Percentiles rank a stretch among this genome's conserved stretches.
Conservation (phyloP, 2,329 filamentous ascomycete genomes). For the Emergomyces africanus region DNA sequence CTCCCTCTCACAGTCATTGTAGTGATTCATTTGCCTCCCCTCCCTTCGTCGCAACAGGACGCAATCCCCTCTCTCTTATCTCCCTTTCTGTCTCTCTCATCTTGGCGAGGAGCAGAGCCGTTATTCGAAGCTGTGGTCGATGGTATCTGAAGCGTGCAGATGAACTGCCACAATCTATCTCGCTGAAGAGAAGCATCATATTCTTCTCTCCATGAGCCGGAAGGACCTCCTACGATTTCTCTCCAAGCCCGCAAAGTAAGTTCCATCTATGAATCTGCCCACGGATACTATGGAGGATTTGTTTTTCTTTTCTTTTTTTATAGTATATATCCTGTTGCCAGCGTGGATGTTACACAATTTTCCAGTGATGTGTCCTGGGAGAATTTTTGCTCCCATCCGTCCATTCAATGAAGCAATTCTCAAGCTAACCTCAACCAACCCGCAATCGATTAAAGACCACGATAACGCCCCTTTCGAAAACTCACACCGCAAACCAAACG, state of each 20-base stretch:
- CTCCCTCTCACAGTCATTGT: neutral
- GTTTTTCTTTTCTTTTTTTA: neutral
- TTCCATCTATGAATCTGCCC: conserved; percentile 13
- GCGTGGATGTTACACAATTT: no score
- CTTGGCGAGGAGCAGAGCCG: neutral
- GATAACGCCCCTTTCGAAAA: conserved; percentile 13
- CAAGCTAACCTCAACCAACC: neutral
- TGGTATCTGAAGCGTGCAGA: conserved; percentile 9
- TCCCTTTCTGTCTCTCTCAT: no score
- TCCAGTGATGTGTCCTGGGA: no score
- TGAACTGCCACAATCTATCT: conserved; percentile 8
- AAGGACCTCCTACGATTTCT: conserved; percentile 86
- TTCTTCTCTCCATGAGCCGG: conserved; percentile 68
- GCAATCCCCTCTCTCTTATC: neutral
- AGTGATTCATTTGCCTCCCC: neutral
- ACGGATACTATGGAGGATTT: no score
- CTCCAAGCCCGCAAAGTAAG: conserved; percentile 87
- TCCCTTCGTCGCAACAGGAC: neutral
- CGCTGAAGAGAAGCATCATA: conserved; percentile 16
- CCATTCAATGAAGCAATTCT: neutral
- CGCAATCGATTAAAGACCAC: neutral
- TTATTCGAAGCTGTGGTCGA: neutral
- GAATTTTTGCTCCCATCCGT: no score
- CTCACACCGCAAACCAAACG: conserved; percentile 8
- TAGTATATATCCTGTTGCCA: no score